phyloP scores from a whole-genome alignment of 1,284 basidiomycete species.

The Ganoderma boninense region DNA sequence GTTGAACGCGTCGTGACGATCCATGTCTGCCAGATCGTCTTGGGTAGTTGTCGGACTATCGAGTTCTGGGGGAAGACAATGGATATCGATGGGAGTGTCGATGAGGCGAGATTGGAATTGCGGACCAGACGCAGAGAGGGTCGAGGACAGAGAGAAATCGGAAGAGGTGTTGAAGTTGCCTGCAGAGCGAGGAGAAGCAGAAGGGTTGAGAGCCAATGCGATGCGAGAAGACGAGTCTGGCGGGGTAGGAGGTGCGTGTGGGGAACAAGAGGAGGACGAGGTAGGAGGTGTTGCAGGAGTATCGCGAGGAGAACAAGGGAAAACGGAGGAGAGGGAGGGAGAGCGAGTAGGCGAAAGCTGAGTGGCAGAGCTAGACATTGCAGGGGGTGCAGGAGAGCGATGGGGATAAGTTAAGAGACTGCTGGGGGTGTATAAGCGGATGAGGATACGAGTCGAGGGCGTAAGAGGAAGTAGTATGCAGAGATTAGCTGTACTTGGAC shows the following conservation, averaged over 20 bases:
- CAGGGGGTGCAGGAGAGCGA: conserved; percentile 9
- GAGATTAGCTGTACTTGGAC: conserved; percentile 32
- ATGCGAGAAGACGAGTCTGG: conserved; percentile 29
- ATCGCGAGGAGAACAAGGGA: conserved; percentile 26
- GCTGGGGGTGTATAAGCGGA: conserved; percentile 1
- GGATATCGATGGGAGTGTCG: conserved; percentile 36
- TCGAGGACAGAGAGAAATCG: conserved; percentile 22
- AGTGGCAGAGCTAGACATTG: conserved; percentile 30
- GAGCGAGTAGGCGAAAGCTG: conserved; percentile 27
- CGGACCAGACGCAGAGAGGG: conserved; percentile 26
- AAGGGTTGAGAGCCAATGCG: background rate
- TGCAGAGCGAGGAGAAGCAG: conserved; percentile 16
- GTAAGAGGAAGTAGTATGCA: conserved; percentile 31
- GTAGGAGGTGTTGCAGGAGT: conserved; percentile 28
- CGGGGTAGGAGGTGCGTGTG: conserved; percentile 30
- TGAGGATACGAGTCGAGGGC: conserved; percentile 4
- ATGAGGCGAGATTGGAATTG: conserved; percentile 32
- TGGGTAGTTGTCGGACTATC: conserved; percentile 15
- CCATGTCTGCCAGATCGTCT: conserved; percentile 1
- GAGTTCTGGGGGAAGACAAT: conserved; percentile 25
- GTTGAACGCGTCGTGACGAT: background rate
- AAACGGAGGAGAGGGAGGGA: conserved; percentile 28
- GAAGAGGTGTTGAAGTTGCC: conserved; percentile 17
- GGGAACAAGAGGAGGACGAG: conserved; percentile 2
- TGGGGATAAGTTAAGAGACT: background rate